Conservation (phyloP, 768 basidiomycete genomes). For the Nevesoporus exiguus region DNA sequence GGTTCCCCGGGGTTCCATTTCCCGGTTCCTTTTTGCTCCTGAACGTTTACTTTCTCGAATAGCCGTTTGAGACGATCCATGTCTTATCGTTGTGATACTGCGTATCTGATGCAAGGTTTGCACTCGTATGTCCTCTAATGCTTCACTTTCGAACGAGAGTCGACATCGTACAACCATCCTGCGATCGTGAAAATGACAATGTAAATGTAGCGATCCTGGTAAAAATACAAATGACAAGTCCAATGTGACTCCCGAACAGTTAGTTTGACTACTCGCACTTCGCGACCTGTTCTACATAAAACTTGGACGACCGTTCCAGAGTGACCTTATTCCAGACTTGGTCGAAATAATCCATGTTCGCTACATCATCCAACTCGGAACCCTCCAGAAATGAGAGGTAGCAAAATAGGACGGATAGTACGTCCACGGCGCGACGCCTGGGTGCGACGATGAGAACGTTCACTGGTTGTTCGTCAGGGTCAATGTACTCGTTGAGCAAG, state of each 20-base stretch:
- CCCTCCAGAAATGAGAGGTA: conserved; percentile 14
- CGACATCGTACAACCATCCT: background rate
- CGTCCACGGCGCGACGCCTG: conserved; percentile 6
- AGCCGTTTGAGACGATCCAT: no score
- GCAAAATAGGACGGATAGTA: conserved; percentile 10
- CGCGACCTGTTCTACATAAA: background rate
- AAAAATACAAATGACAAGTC: background rate
- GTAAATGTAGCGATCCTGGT: background rate
- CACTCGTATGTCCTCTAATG: background rate
- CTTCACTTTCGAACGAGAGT: background rate
- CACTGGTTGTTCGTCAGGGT: background rate
- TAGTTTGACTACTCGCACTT: background rate
- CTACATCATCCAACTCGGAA: background rate
- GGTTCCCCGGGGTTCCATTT: background rate
- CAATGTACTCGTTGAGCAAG: background rate
- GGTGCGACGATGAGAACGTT: conserved; percentile 15
- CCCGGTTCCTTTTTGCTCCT: background rate
- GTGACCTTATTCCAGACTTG: conserved; percentile 1
- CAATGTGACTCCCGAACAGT: background rate
- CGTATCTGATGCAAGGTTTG: no score
- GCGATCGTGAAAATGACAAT: background rate
- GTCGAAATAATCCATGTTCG: background rate
- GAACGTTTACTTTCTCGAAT: no score
- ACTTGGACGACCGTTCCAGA: background rate
- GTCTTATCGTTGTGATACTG: no score